These are phyloP conservation scores for Daldinia decipiens DNA, from an alignment of 495 filamentous ascomycete species.

Conservation along the genomic window DNA sequence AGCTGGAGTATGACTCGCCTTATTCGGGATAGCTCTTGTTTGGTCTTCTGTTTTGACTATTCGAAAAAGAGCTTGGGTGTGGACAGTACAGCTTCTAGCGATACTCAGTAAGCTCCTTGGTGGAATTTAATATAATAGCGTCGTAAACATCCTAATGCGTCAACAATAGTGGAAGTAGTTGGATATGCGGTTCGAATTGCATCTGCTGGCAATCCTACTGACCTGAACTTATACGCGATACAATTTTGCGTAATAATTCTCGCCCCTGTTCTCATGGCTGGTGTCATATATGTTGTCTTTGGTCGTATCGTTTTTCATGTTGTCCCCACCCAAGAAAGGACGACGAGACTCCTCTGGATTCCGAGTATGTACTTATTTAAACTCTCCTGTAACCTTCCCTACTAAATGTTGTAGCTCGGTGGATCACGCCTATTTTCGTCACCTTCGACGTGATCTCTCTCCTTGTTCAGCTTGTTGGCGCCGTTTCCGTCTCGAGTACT, in stretches of 20 bases:
- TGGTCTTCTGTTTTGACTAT: constrained; percentile 55
- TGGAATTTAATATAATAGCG: not conserved
- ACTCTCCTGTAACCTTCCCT: not conserved
- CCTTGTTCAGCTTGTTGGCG: constrained; percentile 50
- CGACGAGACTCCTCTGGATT: constrained; percentile 57
- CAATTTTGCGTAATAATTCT: constrained; percentile 52
- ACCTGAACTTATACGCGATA: constrained; percentile 48
- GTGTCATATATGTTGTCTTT: constrained; percentile 53
- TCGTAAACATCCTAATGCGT: not conserved
- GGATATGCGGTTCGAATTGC: constrained; percentile 56
- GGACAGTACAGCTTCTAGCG: constrained; percentile 58
- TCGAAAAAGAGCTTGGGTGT: constrained; percentile 56
- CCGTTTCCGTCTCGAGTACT: constrained; percentile 53
- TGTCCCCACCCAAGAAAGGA: constrained; percentile 53
- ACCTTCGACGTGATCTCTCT: constrained; percentile 51
- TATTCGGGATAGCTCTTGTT: constrained; percentile 49
- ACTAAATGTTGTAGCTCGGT: constrained; percentile 49
- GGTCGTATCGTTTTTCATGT: constrained; percentile 56
- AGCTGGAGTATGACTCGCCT: constrained; percentile 44
- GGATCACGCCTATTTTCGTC: constrained; percentile 54
- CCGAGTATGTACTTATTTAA: constrained; percentile 45
- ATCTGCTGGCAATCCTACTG: constrained; percentile 49
- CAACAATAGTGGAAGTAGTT: constrained; percentile 55
- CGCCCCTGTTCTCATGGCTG: constrained; percentile 53
- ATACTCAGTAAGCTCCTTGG: constrained; percentile 52